A percentile compares a stretch with the other conserved stretches of the same genome.
Evolutionary conservation across 345 rosid genomes (phyloP).

Genomic region (Psidium friedrichsthalianum): DNA sequence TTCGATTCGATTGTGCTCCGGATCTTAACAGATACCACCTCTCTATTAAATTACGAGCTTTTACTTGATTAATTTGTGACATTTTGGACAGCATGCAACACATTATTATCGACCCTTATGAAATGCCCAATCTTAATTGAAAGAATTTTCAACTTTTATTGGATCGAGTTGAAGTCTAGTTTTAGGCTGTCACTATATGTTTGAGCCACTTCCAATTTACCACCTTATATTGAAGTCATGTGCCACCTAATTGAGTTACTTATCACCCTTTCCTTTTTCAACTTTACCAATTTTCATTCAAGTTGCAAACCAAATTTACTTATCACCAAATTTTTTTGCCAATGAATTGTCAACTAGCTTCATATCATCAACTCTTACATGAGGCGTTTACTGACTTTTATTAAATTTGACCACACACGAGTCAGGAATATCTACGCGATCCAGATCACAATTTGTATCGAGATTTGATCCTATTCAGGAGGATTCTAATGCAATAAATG

Average conservation of each 20-base stretch:
- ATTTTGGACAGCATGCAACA: not conserved
- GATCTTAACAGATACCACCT: not conserved
- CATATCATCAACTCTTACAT: not conserved
- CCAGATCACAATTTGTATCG: too few relatives aligned
- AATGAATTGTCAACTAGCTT: not conserved
- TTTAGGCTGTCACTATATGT: not conserved
- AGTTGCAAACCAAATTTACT: not conserved
- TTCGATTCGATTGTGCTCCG: too few relatives aligned
- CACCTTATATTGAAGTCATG: not conserved
- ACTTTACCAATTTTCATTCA: not conserved
- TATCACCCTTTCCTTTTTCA: not conserved
- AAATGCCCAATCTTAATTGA: not conserved
- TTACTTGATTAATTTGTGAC: not conserved
- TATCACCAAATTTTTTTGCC: rapidly evolving
- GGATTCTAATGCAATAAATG: not conserved
- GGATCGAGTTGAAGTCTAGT: not conserved
- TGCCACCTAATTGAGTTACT: not conserved
- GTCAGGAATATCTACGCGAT: too few relatives aligned
- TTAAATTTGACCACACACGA: not conserved
- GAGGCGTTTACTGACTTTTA: not conserved
- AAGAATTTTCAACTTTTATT: not conserved
- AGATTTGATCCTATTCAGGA: too few relatives aligned
- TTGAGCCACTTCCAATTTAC: not conserved
- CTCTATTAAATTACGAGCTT: not conserved
- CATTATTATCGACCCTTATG: not conserved